Conservation (phyloP, 2,329 filamentous ascomycete genomes). For the Clarireedia monteithiana region DNA sequence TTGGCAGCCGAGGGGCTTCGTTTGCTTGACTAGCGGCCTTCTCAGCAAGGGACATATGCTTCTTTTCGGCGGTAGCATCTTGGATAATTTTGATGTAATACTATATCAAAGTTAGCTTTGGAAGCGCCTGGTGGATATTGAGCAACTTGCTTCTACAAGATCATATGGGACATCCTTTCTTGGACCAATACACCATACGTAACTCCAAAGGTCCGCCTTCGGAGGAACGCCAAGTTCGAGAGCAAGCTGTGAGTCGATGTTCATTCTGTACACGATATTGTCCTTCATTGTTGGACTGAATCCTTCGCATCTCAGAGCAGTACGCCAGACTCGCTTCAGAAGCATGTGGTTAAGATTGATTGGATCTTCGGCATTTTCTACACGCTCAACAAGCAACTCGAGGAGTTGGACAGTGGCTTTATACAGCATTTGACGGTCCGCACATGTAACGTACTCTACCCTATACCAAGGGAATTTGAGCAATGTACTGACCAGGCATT, state of each 20-base stretch:
- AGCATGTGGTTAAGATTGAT: conserved; percentile 45
- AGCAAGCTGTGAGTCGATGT: conserved; percentile 30
- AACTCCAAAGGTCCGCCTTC: conserved; percentile 41
- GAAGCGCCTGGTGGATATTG: not conserved
- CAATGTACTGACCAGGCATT: conserved; percentile 54
- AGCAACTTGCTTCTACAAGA: conserved; percentile 43
- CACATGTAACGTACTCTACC: conserved; percentile 47
- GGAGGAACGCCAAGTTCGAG: conserved; percentile 40
- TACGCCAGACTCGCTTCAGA: conserved; percentile 42
- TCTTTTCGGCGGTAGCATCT: conserved; percentile 39
- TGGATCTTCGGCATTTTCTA: conserved; percentile 34
- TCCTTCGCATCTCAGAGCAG: conserved; percentile 50
- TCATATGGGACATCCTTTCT: conserved; percentile 43
- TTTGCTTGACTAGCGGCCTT: conserved; percentile 27
- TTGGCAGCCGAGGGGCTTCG: conserved; percentile 3
- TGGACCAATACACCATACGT: conserved; percentile 44
- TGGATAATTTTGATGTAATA: conserved; percentile 51
- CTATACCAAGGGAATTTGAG: conserved; percentile 50
- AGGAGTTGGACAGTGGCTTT: conserved; percentile 43
- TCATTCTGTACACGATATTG: conserved; percentile 41
- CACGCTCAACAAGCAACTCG: conserved; percentile 35
- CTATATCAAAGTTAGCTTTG: conserved; percentile 29
- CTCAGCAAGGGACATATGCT: conserved; percentile 35
- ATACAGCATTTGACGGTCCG: conserved; percentile 47
- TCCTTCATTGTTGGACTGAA: conserved; percentile 57